Percentiles rank a stretch among this genome's conserved stretches.
Conservation (phyloP, 306 rosid genomes). For the Acacia confusa region DNA sequence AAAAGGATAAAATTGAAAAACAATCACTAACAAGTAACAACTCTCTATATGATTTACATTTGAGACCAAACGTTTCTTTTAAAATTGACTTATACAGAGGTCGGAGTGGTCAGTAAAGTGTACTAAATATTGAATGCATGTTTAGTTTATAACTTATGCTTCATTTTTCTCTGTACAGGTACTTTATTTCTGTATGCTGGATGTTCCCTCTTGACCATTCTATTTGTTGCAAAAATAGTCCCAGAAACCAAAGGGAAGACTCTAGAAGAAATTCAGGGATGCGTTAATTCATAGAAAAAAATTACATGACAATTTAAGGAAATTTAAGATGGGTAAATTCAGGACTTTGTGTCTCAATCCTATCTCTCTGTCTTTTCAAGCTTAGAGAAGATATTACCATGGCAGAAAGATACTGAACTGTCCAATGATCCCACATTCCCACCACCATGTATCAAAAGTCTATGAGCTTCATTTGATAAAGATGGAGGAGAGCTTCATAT, state of each 20-base stretch:
- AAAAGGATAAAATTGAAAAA: too few species aligned
- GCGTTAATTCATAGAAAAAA: conserved; percentile 45
- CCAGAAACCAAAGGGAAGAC: conserved; percentile 92
- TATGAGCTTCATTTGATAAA: conserved; percentile 9
- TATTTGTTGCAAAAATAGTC: conserved; percentile 66
- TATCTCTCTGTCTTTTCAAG: background rate
- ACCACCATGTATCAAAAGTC: background rate
- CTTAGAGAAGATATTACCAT: too few species aligned
- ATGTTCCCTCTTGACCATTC: conserved; percentile 56
- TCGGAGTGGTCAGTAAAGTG: too few species aligned
- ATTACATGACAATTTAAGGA: background rate
- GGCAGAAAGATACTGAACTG: too few species aligned
- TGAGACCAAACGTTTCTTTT: too few species aligned
- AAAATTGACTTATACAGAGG: too few species aligned
- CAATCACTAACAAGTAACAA: too few species aligned
- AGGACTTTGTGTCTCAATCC: background rate
- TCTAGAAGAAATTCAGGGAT: conserved; percentile 74
- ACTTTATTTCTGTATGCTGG: conserved; percentile 64
- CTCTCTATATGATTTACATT: too few species aligned
- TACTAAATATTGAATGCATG: background rate
- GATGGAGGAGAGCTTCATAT: conserved; percentile 9
- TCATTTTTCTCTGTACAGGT: conserved; percentile 44
- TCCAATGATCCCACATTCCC: background rate
- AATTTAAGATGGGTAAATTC: background rate
- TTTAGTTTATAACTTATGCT: background rate